A percentile compares a stretch with the other conserved stretches of the same genome.
Conservation (phyloP, 2,329 filamentous ascomycete genomes). For the Fusarium nelsonii region DNA sequence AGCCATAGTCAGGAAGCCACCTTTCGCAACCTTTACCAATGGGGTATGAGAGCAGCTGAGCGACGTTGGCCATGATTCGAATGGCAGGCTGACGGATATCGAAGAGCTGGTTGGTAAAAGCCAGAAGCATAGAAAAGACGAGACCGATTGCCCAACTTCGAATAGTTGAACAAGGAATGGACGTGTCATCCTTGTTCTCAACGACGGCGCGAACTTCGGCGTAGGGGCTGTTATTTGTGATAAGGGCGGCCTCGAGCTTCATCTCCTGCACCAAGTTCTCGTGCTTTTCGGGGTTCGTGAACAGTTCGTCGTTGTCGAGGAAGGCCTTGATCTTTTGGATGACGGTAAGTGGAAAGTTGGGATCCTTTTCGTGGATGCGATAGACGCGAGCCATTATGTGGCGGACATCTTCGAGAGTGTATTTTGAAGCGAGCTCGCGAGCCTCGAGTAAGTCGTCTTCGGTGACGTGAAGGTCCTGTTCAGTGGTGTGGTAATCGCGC, state of each 20-base stretch:
- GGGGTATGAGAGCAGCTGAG: conserved; percentile 68
- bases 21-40: conserved; percentile 64
- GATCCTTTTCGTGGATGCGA: conserved; percentile 58
- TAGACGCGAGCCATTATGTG: conserved; percentile 58
- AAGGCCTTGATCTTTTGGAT: conserved; percentile 58
- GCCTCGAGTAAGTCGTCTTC: conserved; percentile 61
- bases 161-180: conserved; percentile 65
- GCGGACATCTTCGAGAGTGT: conserved; percentile 59
- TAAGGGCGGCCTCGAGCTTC: conserved; percentile 67
- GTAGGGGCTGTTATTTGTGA: conserved; percentile 68
- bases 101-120: conserved; percentile 69
- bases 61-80: conserved; percentile 66
- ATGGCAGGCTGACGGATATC: conserved; percentile 68
- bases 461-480: conserved; percentile 60
- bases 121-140: conserved; percentile 62
- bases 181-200: conserved; percentile 66
- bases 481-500: conserved; percentile 49
- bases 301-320: conserved; percentile 59
- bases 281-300: conserved; percentile 61
- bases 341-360: conserved; percentile 57
- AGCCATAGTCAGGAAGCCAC: conserved; percentile 63
- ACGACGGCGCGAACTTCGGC: conserved; percentile 69
- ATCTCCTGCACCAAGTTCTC: conserved; percentile 64
- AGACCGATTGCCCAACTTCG: conserved; percentile 67
- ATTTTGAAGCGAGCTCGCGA: conserved; percentile 58